phyloP scores from a whole-genome alignment of 805 yeast species.

The Torulaspora delbrueckii region DNA sequence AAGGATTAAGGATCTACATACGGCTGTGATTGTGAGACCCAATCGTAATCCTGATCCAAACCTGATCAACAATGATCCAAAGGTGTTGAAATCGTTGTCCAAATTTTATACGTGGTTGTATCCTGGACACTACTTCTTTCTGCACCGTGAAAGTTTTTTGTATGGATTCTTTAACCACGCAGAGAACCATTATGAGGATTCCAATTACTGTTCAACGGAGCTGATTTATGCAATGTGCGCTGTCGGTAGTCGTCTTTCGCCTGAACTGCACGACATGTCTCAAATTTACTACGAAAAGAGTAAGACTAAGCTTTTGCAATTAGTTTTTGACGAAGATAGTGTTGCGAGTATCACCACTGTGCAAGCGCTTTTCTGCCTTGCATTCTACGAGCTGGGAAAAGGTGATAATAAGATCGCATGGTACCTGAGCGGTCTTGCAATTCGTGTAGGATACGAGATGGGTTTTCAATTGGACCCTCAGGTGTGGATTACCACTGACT shows the following conservation, averaged over 20 bases:
- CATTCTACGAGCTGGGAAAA: slow-evolving; percentile 57
- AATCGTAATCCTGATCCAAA: slow-evolving; percentile 14
- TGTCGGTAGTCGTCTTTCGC: slow-evolving; percentile 50
- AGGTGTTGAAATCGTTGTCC: slow-evolving; percentile 31
- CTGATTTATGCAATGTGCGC: slow-evolving; percentile 55
- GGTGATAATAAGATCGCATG: slow-evolving; percentile 57
- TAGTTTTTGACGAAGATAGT: slow-evolving; percentile 36
- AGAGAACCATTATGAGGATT: slow-evolving; percentile 36
- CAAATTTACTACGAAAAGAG: slow-evolving; percentile 45
- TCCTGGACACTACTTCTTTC: slow-evolving; percentile 57
- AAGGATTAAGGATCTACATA: slow-evolving; percentile 34
- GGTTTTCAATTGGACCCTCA: slow-evolving; percentile 60
- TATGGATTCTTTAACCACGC: slow-evolving; percentile 57
- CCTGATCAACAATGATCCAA: slow-evolving; percentile 28
- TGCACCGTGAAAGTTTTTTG: slow-evolving; percentile 59
- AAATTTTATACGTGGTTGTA: slow-evolving; percentile 57
- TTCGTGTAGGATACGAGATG: slow-evolving; percentile 60
- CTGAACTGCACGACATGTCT: slow-evolving; percentile 40
- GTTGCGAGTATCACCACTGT: slow-evolving; percentile 48
- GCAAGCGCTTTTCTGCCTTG: slow-evolving; percentile 54
- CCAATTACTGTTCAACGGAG: slow-evolving; percentile 51
- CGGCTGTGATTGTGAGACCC: slow-evolving; percentile 32
- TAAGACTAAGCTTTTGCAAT: slow-evolving; percentile 38
- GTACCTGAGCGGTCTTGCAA: slow-evolving; percentile 59
- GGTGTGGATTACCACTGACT: slow-evolving; percentile 46